phyloP scores from a whole-genome alignment of 306 rosid species.

The Medicago ruthenica region DNA sequence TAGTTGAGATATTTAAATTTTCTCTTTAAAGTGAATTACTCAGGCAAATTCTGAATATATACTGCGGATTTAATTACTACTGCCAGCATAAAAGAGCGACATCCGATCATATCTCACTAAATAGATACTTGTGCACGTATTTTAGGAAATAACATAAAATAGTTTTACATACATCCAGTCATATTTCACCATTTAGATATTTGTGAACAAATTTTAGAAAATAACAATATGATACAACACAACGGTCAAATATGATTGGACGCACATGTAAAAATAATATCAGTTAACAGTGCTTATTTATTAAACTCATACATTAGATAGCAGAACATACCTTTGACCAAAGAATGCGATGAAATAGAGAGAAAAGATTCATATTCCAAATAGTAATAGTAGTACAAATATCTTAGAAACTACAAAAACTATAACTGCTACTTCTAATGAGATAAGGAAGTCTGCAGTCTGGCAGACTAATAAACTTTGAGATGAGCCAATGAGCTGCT shows the following conservation, averaged over 20 bases:
- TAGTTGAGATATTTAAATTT: background rate
- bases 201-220: background rate
- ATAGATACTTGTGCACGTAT: background rate
- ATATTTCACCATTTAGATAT: background rate
- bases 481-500: constrained; percentile 29
- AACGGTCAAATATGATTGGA: background rate
- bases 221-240: background rate
- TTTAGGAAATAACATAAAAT: background rate
- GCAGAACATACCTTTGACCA: background rate
- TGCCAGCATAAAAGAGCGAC: background rate
- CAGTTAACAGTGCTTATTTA: background rate
- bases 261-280: background rate
- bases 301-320: constrained; percentile 3
- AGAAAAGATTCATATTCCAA: constrained; percentile 31
- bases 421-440: constrained; percentile 9
- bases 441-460: background rate
- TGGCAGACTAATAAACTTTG: constrained; percentile 27
- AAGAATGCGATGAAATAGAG: constrained; percentile 26
- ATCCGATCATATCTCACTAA: background rate
- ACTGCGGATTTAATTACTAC: background rate
- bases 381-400: constrained; percentile 28
- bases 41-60: background rate
- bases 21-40: constrained; percentile 1
- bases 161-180: background rate
- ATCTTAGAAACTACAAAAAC: constrained; percentile 3